These are phyloP conservation scores for Arctium minus DNA, from an alignment of 129 eudicot genomes.

Conservation along the genomic window DNA sequence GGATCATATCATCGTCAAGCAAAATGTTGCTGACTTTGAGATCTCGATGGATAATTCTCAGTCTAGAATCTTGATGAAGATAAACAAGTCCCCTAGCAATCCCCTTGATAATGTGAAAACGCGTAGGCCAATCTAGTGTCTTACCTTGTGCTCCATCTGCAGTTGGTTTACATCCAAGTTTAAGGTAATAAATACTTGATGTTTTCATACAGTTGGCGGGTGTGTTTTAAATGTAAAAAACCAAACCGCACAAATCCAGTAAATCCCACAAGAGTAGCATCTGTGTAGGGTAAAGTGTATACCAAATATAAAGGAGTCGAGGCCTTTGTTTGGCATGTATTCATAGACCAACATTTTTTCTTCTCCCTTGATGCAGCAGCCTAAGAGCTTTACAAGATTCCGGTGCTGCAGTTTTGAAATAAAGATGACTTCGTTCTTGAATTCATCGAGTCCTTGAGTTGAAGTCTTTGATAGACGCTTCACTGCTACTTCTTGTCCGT, in stretches of 20 bases:
- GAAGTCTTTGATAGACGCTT: slow-evolving; percentile 44
- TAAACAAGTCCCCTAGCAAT: slow-evolving; percentile 33
- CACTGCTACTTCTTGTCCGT: slow-evolving; percentile 45
- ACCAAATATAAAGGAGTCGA: slow-evolving; percentile 52
- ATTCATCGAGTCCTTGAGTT: slow-evolving; percentile 48
- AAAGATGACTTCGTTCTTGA: slow-evolving; percentile 50
- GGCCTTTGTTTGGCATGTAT: slow-evolving; percentile 52
- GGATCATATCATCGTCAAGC: slow-evolving; percentile 23
- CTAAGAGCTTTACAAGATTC: slow-evolving; percentile 50
- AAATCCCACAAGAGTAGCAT: neutral
- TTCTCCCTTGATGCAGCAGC: slow-evolving; percentile 38
- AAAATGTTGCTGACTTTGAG: slow-evolving; percentile 33
- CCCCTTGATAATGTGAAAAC: slow-evolving; percentile 30
- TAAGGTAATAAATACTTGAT: neutral
- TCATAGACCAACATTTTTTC: slow-evolving; percentile 50
- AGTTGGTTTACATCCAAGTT: neutral
- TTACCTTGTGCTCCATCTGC: slow-evolving; percentile 13
- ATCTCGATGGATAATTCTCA: slow-evolving; percentile 9
- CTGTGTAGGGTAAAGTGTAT: neutral
- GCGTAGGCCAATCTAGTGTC: slow-evolving; percentile 25
- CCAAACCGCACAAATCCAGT: no score
- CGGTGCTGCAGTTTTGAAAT: slow-evolving; percentile 48
- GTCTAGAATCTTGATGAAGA: slow-evolving; percentile 35
- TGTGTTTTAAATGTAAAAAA: no score
- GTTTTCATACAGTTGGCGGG: neutral